Percentiles rank a stretch among this genome's conserved stretches.
Conservation (phyloP, 768 basidiomycete species). For the Psilocybe azurescens region DNA sequence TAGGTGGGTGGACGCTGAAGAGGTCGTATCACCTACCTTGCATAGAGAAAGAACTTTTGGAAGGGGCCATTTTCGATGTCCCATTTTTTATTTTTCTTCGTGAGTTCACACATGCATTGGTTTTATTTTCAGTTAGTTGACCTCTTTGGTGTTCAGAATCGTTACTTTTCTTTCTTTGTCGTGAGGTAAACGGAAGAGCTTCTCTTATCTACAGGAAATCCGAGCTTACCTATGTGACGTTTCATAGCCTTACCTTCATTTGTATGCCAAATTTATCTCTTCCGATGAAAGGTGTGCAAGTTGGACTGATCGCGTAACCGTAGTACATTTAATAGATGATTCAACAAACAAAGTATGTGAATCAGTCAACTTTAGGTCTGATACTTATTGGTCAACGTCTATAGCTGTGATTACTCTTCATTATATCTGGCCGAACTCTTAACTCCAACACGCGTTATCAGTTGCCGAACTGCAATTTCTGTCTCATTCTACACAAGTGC, state of each 20-base stretch:
- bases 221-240: neutral
- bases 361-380: too few species aligned
- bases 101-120: constrained; percentile 21
- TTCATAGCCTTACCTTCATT: neutral
- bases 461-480: constrained; percentile 16
- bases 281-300: too few species aligned
- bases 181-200: constrained; percentile 10
- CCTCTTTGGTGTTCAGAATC: constrained; percentile 13
- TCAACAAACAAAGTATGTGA: too few species aligned
- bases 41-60: constrained; percentile 46
- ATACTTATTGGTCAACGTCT: too few species aligned
- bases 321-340: too few species aligned
- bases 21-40: neutral
- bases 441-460: neutral
- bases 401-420: constrained; percentile 3
- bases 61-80: constrained; percentile 39
- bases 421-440: neutral
- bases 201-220: neutral
- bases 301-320: too few species aligned
- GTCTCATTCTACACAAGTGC: constrained; percentile 3
- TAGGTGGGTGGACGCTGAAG: neutral
- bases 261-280: neutral
- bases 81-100: constrained; percentile 41
- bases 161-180: constrained; percentile 20
- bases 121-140: neutral